phyloP scores from a whole-genome alignment of 78 protist species.

The Mantamonas sphyraenae region DNA sequence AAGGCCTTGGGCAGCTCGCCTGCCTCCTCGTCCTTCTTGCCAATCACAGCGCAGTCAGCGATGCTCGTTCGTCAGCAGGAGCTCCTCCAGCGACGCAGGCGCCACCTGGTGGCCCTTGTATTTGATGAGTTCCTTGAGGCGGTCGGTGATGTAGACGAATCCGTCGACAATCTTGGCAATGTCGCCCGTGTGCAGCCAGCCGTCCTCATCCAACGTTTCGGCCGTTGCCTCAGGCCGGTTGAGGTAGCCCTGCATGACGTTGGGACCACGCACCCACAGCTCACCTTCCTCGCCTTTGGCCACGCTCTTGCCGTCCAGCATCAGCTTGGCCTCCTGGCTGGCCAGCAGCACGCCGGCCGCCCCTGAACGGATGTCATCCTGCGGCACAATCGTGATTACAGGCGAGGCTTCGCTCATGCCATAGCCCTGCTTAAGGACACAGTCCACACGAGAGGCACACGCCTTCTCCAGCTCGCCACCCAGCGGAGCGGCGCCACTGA shows the following conservation, averaged over 20 bases:
- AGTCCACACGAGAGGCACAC: conserved; percentile 1
- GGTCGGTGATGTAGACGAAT: conserved; percentile 10
- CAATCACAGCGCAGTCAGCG: conserved; percentile 67
- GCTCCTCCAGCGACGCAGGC: conserved; percentile 88
- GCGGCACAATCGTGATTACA: conserved; percentile 5
- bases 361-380: background rate
- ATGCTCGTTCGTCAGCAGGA: conserved; percentile 40
- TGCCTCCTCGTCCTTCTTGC: conserved; percentile 31
- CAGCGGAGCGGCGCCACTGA: conserved; percentile 81
- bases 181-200: conserved; percentile 83
- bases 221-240: conserved; percentile 54
- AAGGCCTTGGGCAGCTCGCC: conserved; percentile 85
- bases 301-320: background rate
- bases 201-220: conserved; percentile 44
- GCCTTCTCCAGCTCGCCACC: conserved; percentile 16
- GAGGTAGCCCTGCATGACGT: conserved; percentile 76
- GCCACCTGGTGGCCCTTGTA: conserved; percentile 87
- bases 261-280: conserved; percentile 57
- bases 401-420: conserved; percentile 82
- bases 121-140: conserved; percentile 49
- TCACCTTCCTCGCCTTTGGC: conserved; percentile 34
- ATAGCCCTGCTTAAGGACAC: conserved; percentile 54
- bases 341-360: conserved; percentile 17
- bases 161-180: conserved; percentile 60
- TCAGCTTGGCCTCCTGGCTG: background rate